Percentiles rank a stretch among this genome's conserved stretches.
Conservation (phyloP, 2,329 filamentous ascomycete genomes). For the Kalmusia sp. region DNA sequence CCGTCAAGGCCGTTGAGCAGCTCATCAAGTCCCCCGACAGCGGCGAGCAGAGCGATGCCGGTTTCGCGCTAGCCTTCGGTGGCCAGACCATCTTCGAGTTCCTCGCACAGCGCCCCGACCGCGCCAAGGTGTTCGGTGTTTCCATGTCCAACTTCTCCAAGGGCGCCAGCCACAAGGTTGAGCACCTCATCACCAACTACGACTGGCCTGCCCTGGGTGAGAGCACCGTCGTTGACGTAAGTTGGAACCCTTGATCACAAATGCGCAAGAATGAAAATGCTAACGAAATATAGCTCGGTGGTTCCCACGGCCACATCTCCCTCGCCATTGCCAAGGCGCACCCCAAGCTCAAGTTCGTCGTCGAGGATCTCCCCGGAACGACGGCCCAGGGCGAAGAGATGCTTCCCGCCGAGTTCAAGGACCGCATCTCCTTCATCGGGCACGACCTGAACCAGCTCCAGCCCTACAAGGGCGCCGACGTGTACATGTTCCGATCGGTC, state of each 20-base stretch:
- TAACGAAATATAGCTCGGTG: slow-evolving; percentile 11
- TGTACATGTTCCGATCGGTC: slow-evolving; percentile 53
- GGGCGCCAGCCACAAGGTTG: neutral
- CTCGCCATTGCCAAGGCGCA: slow-evolving; percentile 13
- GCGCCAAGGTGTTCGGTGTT: slow-evolving; percentile 5
- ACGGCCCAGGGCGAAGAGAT: slow-evolving; percentile 14
- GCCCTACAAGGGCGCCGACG: slow-evolving; percentile 50
- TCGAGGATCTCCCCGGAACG: slow-evolving; percentile 26
- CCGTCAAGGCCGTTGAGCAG: slow-evolving; percentile 3
- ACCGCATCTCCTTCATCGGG: slow-evolving; percentile 40
- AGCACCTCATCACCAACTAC: slow-evolving; percentile 8
- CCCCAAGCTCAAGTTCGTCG: slow-evolving; percentile 21
- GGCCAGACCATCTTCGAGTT: slow-evolving; percentile 5
- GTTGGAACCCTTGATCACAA: neutral
- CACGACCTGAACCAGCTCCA: slow-evolving; percentile 66
- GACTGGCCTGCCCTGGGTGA: slow-evolving; percentile 19
- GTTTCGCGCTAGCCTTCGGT: slow-evolving; percentile 5
- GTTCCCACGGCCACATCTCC: slow-evolving; percentile 23
- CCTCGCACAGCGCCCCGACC: slow-evolving; percentile 10
- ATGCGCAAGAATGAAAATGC: neutral
- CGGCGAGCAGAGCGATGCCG: slow-evolving; percentile 12
- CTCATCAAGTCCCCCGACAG: slow-evolving; percentile 7
- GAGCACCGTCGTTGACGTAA: slow-evolving; percentile 21
- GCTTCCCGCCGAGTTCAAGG: slow-evolving; percentile 13
- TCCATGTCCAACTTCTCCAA: slow-evolving; percentile 6